These are phyloP conservation scores for Suillus plorans DNA, from an alignment of 768 basidiomycete genomes.

Conservation along the genomic window DNA sequence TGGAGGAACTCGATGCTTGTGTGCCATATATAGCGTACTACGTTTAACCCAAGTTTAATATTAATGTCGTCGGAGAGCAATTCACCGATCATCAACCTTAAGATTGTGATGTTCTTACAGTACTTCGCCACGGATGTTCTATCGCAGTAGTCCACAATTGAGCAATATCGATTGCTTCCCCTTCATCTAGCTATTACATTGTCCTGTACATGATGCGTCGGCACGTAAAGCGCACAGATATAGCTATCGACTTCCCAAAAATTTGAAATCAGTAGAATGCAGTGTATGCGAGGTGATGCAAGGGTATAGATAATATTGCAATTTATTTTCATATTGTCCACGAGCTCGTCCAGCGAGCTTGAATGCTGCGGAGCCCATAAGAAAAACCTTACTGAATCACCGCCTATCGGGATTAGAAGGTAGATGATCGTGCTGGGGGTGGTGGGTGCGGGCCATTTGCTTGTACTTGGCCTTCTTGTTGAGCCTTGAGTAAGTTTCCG, in stretches of 20 bases:
- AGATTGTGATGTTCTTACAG: not conserved
- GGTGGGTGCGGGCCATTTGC: constrained; percentile 22
- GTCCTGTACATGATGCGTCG: not conserved
- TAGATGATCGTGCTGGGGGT: constrained; percentile 29
- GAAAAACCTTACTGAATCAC: not conserved
- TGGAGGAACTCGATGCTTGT: not conserved
- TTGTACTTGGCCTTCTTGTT: constrained; percentile 40
- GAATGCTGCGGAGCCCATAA: constrained; percentile 6
- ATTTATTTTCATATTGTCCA: constrained; percentile 16
- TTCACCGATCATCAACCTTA: not conserved
- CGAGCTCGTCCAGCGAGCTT: constrained; percentile 24
- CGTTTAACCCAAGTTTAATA: not conserved
- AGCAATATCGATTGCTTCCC: not conserved
- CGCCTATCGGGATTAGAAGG: constrained; percentile 22
- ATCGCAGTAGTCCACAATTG: not conserved
- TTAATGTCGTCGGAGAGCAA: not conserved
- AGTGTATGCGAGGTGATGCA: constrained; percentile 6
- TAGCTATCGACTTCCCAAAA: not conserved
- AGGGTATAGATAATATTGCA: constrained; percentile 22
- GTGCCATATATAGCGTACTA: not conserved
- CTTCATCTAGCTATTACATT: not conserved
- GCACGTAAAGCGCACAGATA: not conserved
- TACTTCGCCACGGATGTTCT: not conserved
- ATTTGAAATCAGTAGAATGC: not conserved
- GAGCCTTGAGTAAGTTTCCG: constrained; percentile 54